phyloP scores from a whole-genome alignment of 768 basidiomycete genomes.

The Atractiella rhizophila region DNA sequence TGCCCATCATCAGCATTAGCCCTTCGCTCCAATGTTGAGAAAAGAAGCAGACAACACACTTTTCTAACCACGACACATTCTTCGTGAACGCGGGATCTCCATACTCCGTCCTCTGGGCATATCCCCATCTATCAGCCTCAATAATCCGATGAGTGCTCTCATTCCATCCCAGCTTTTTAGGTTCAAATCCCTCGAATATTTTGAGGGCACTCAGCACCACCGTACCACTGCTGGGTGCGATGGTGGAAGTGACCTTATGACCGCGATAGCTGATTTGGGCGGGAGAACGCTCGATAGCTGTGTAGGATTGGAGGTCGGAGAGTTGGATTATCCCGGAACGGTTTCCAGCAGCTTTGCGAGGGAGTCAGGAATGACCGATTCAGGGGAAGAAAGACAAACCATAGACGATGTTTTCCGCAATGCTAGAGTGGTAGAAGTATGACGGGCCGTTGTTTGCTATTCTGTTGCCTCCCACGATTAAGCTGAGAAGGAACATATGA shows the following conservation, averaged over 20 bases:
- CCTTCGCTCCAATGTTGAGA: too few species aligned
- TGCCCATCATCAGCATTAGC: too few species aligned
- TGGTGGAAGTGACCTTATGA: constrained; percentile 20
- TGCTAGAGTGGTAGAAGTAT: constrained; percentile 11
- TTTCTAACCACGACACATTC: constrained; percentile 23
- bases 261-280: constrained; percentile 16
- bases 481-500: neutral
- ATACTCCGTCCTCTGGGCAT: constrained; percentile 16
- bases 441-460: constrained; percentile 9
- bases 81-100: constrained; percentile 25
- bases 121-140: constrained; percentile 15
- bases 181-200: constrained; percentile 16
- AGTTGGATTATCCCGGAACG: constrained; percentile 17
- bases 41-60: too few species aligned
- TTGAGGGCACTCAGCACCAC: constrained; percentile 24
- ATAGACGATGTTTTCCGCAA: constrained; percentile 13
- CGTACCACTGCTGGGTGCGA: constrained; percentile 23
- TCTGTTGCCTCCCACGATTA: too few species aligned
- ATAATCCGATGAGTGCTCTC: constrained; percentile 22
- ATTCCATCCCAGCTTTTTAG: constrained; percentile 18
- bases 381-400: too few species aligned
- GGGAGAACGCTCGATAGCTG: constrained; percentile 11
- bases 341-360: constrained; percentile 9
- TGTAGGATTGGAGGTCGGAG: constrained; percentile 14
- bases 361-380: too few species aligned